These are phyloP conservation scores for Alternaria brassicae DNA, from an alignment of 2,329 filamentous ascomycete genomes.

Conservation along the genomic window DNA sequence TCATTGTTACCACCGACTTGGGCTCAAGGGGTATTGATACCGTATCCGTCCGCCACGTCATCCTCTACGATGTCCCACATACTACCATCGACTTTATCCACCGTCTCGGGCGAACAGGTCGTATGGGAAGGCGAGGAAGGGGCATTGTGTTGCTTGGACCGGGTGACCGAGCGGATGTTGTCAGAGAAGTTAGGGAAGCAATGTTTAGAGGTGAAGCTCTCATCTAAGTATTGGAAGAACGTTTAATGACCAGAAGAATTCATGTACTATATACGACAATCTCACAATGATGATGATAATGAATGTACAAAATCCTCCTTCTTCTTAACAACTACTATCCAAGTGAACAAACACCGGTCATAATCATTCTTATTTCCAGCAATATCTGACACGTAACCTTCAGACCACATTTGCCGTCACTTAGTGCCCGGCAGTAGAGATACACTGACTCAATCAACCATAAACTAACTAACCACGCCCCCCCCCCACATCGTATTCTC, in stretches of 20 bases:
- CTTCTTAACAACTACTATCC: background rate
- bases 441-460: background rate
- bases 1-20: conserved; percentile 92
- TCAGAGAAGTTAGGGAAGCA: conserved; percentile 86
- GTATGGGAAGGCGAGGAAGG: conserved; percentile 89
- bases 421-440: background rate
- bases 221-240: conserved; percentile 43
- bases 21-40: conserved; percentile 95
- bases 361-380: background rate
- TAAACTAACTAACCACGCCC: background rate
- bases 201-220: conserved; percentile 61
- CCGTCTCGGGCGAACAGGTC: conserved; percentile 85
- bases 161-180: conserved; percentile 86
- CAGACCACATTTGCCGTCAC: background rate
- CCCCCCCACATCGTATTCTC: background rate
- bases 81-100: conserved; percentile 99
- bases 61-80: conserved; percentile 97
- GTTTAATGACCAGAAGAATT: background rate
- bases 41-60: conserved; percentile 85
- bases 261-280: conserved; percentile 1
- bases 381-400: background rate
- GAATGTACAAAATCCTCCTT: background rate
- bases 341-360: background rate
- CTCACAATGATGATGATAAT: background rate
- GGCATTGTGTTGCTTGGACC: conserved; percentile 91